Evolutionary conservation across 129 eudicot species (phyloP), one percentile per base, ranked within the genome.

Genomic region (Flaveria robusta): DNA sequence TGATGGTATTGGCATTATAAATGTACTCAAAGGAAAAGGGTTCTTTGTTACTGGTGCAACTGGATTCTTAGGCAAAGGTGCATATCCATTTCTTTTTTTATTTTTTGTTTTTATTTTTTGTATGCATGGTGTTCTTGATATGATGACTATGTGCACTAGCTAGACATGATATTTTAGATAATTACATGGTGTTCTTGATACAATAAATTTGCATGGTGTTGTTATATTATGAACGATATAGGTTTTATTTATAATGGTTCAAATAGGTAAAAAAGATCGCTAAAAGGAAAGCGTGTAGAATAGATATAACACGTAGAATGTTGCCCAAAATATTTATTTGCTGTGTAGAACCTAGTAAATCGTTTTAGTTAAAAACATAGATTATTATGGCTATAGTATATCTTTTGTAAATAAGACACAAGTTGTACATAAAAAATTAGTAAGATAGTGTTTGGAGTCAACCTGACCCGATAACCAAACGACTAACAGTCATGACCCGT

Each of bases 51-150:
- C 98, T 12, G 98, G 98, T 73, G 91, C 96, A 20, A 93, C 98
- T 68, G 98, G 98, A 3, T 93, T 93, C 79, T 74, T 93, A 74
- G 98, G 91, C 31, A 93, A 93, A 93, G 98, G 98, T 93, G 74
- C 58, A 26, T 10, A 18, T 51, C 7, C 54, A 55, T 59, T 45
- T 9, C 9, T 14, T 58, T 58, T 6, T 23, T 26, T 46, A 0
- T 18, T 26, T 4, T 24, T 58, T 2, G 1, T 4, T 68, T 23
- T 39, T 9, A 7, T 63, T 72, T 18, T 75, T 65, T 19, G 26
- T 58, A 15, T 68, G 20, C 29, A 54, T 23, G 47, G 42, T 76
- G 66, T 64, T 37, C 1, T 31, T 20, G 34, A 46, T 26, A 3
- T n/a, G 8, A 15, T 58, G 14, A 16, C 12, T 68, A 9, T 59